These are phyloP conservation scores for Amanita subjunquillea DNA, from an alignment of 768 basidiomycete species.

Conservation along the genomic window DNA sequence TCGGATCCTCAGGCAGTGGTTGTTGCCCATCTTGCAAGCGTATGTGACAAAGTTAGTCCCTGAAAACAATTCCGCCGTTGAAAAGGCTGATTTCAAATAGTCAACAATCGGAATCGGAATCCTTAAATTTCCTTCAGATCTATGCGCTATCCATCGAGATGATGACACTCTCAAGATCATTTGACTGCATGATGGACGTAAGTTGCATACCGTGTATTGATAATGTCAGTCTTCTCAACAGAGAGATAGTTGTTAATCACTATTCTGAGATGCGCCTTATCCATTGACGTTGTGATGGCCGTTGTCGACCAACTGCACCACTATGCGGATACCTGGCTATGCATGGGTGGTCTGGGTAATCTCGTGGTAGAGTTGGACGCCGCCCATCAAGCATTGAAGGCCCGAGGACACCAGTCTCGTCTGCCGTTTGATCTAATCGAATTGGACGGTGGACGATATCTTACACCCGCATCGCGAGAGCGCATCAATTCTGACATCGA, in stretches of 20 bases:
- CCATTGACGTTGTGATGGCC: slow-evolving; percentile 42
- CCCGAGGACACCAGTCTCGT: slow-evolving; percentile 55
- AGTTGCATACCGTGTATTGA: slow-evolving; percentile 10
- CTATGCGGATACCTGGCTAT: slow-evolving; percentile 66
- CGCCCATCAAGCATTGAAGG: slow-evolving; percentile 55
- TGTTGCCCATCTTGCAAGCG: slow-evolving; percentile 59
- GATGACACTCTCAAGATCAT: slow-evolving; percentile 53
- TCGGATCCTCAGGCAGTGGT: slow-evolving; percentile 59
- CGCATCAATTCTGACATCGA: slow-evolving; percentile 50
- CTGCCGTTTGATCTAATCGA: slow-evolving; percentile 52
- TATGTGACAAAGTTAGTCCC: slow-evolving; percentile 35
- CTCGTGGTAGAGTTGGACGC: slow-evolving; percentile 52
- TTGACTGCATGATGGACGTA: slow-evolving; percentile 62
- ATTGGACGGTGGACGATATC: slow-evolving; percentile 50
- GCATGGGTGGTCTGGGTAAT: slow-evolving; percentile 50
- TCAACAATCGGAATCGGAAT: slow-evolving; percentile 18
- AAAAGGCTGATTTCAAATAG: slow-evolving; percentile 2
- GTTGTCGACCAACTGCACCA: slow-evolving; percentile 67
- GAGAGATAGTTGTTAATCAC: slow-evolving; percentile 36
- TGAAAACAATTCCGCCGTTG: background rate
- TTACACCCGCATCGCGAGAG: slow-evolving; percentile 45
- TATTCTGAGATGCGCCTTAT: slow-evolving; percentile 41
- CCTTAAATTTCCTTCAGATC: slow-evolving; percentile 32
- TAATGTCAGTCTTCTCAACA: slow-evolving; percentile 5
- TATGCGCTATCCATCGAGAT: slow-evolving; percentile 52